A percentile compares a stretch with the other conserved stretches of the same genome.
These are phyloP conservation scores for Hamamelis virginiana DNA, from an alignment of 164 flowering plant genomes.

Conservation along the genomic window DNA sequence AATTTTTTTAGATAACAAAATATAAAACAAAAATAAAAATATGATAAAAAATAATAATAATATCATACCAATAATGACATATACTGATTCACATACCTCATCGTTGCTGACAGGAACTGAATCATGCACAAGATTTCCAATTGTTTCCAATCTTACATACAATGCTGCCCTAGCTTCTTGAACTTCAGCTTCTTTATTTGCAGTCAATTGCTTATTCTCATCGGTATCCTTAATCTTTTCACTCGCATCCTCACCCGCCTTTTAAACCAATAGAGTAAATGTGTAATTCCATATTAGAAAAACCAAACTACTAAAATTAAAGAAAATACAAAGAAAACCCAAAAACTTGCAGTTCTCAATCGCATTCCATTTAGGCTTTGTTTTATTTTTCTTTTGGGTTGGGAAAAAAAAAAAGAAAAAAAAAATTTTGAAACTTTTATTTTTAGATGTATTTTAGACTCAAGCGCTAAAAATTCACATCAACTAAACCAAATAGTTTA, in stretches of 20 bases:
- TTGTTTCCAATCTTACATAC: constrained; percentile 44
- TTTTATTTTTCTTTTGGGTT: no score
- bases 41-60: background rate
- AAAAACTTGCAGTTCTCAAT: background rate
- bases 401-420: no score
- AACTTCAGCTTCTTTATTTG: constrained; percentile 71
- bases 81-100: constrained; percentile 48
- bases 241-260: constrained; percentile 70
- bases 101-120: constrained; percentile 76
- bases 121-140: constrained; percentile 96
- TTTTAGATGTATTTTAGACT: no score
- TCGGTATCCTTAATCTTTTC: constrained; percentile 56
- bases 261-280: background rate
- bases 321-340: background rate
- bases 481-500: no score
- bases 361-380: no score
- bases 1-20: constrained; percentile 4
- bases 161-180: constrained; percentile 50
- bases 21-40: background rate
- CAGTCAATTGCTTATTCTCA: constrained; percentile 58
- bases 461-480: no score
- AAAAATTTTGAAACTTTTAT: no score
- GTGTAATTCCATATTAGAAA: background rate
- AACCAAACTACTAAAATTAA: background rate
- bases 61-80: background rate